These are phyloP conservation scores for Cyclotella sp. DNA, from an alignment of 108 stramenopile genomes.

Conservation along the genomic window DNA sequence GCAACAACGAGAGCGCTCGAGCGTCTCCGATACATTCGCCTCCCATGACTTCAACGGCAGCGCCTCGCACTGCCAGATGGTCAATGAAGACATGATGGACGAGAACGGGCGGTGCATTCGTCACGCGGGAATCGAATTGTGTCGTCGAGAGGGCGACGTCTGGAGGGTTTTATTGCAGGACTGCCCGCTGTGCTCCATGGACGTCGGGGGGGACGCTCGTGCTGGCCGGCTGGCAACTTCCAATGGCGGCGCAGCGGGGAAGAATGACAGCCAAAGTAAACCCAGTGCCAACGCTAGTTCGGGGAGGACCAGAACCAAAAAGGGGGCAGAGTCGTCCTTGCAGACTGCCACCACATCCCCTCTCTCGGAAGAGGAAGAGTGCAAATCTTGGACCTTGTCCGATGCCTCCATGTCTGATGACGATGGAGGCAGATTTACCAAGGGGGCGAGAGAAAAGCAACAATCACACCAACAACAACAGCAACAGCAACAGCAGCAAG, in stretches of 20 bases:
- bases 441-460: not conserved
- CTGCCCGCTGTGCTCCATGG: constrained; percentile 26
- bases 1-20: not conserved
- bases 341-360: constrained; percentile 16
- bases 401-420: constrained; percentile 28
- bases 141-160: not conserved
- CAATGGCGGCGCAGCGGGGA: not conserved
- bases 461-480: not conserved
- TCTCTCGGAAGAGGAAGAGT: constrained; percentile 1
- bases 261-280: not conserved
- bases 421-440: not conserved
- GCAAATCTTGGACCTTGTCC: constrained; percentile 23
- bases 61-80: not conserved
- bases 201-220: not conserved
- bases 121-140: constrained; percentile 23
- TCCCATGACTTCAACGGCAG: not conserved
- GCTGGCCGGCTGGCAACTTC: not conserved
- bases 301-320: not conserved
- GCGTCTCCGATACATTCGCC: not conserved
- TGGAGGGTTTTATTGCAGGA: constrained; percentile 28
- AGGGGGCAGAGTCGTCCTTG: not conserved
- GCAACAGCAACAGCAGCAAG: constrained; percentile 2
- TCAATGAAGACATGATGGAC: constrained; percentile 5
- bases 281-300: not conserved
- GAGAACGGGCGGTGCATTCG: constrained; percentile 12